Evolutionary conservation across 257 asterid genomes (phyloP).

Genomic region (Scutellaria galericulata): DNA sequence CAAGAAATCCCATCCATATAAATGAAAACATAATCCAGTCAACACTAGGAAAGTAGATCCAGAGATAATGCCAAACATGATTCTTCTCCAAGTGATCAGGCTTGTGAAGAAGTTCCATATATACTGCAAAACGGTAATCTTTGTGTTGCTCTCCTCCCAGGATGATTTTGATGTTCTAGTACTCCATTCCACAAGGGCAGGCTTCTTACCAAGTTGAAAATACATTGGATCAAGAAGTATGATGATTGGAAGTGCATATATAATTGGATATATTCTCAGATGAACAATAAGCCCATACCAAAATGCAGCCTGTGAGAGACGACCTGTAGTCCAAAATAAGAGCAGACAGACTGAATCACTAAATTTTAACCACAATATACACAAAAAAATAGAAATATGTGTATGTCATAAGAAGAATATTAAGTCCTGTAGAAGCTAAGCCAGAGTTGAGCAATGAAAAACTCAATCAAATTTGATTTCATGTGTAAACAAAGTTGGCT

Average conservation of each 20-base stretch:
- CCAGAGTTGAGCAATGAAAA: neutral
- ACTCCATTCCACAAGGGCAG: constrained; percentile 67
- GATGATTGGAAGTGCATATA: constrained; percentile 84
- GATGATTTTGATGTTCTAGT: constrained; percentile 42
- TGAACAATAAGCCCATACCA: constrained; percentile 98
- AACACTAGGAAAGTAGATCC: constrained; percentile 71
- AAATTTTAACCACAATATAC: neutral
- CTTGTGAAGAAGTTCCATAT: constrained; percentile 45
- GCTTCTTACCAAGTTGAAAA: constrained; percentile 64
- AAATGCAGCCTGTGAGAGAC: constrained; percentile 78
- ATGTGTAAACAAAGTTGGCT: neutral
- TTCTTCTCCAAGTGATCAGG: constrained; percentile 76
- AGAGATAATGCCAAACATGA: constrained; percentile 71
- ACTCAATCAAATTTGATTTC: neutral
- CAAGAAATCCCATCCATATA: constrained; percentile 93
- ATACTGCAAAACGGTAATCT: constrained; percentile 29
- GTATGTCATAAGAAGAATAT: neutral
- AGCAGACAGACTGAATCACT: constrained; percentile 10
- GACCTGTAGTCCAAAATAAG: constrained; percentile 52
- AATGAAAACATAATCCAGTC: constrained; percentile 66
- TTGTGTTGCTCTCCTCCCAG: constrained; percentile 36
- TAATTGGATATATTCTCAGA: constrained; percentile 86
- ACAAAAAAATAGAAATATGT: neutral
- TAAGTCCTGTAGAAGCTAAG: neutral
- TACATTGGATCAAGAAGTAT: constrained; percentile 69